phyloP scores from a whole-genome alignment of 108 stramenopile species.

The Licmophora abbreviata region DNA sequence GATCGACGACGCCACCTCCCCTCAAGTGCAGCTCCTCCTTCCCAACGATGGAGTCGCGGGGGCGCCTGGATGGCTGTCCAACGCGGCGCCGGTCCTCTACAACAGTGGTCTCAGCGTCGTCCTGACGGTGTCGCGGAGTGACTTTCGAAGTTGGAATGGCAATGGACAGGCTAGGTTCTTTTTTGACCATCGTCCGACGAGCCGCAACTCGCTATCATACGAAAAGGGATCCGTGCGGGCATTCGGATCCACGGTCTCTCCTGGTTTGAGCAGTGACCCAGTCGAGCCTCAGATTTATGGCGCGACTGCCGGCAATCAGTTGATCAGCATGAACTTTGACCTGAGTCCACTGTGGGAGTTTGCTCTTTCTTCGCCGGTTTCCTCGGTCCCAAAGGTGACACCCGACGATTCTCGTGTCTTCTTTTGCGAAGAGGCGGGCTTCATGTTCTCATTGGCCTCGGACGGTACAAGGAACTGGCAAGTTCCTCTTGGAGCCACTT shows the following conservation, averaged over 20 bases:
- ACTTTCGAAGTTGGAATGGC: conserved; percentile 21
- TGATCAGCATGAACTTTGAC: conserved; percentile 2
- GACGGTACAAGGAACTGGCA: conserved; percentile 9
- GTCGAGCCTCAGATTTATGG: conserved; percentile 9
- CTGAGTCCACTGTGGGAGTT: background rate
- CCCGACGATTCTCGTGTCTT: conserved; percentile 7
- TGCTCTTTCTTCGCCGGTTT: conserved; percentile 2
- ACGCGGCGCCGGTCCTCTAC: conserved; percentile 20
- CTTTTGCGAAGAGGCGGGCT: conserved; percentile 8
- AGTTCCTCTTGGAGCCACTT: too few relatives aligned
- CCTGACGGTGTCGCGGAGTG: conserved; percentile 20
- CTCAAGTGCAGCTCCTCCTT: too few relatives aligned
- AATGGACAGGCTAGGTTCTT: background rate
- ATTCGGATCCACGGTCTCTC: background rate
- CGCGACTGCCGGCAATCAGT: conserved; percentile 7
- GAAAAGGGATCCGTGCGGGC: background rate
- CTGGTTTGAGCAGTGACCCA: conserved; percentile 8
- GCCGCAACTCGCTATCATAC: background rate
- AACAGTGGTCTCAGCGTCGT: conserved; percentile 19
- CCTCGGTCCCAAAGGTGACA: conserved; percentile 5
- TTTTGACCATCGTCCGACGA: background rate
- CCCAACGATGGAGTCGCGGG: too few relatives aligned
- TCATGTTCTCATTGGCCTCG: background rate
- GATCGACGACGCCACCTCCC: too few relatives aligned
- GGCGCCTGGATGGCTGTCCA: too few relatives aligned